Evolutionary conservation across 2,329 filamentous ascomycete genomes (phyloP).

Genomic region (Venturia effusa): DNA sequence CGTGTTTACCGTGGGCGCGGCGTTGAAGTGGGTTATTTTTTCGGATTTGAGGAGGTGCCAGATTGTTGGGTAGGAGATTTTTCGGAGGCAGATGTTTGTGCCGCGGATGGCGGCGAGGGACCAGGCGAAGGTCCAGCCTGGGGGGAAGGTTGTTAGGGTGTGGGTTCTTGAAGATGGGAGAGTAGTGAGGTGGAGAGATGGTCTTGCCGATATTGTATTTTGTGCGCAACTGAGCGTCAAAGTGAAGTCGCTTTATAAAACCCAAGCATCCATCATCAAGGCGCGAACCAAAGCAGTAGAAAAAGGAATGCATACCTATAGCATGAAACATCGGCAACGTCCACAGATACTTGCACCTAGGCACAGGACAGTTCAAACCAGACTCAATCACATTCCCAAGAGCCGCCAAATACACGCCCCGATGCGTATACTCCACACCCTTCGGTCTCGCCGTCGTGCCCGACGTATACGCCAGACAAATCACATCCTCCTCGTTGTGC

Average conservation of each 20-base stretch:
- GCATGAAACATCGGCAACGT: conserved; percentile 79
- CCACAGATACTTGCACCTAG: conserved; percentile 74
- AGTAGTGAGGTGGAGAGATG: no score
- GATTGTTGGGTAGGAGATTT: conserved; percentile 88
- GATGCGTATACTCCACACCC: conserved; percentile 84
- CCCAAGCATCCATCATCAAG: conserved; percentile 14
- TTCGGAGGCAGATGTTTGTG: conserved; percentile 89
- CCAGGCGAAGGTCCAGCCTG: conserved; percentile 79
- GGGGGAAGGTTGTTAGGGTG: neutral
- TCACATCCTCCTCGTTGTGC: conserved; percentile 64
- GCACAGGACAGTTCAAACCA: conserved; percentile 50
- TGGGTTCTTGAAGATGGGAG: no score
- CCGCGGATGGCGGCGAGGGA: conserved; percentile 83
- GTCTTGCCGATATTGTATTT: no score
- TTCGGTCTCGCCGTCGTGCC: conserved; percentile 89
- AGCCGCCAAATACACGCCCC: conserved; percentile 75
- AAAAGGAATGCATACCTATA: conserved; percentile 31
- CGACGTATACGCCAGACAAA: conserved; percentile 87
- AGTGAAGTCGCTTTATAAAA: neutral
- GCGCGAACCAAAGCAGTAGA: conserved; percentile 7
- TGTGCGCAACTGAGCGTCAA: neutral
- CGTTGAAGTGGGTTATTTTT: conserved; percentile 87
- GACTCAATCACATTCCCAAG: conserved; percentile 83
- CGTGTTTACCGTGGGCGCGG: conserved; percentile 93
- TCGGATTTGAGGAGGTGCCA: conserved; percentile 83